phyloP scores from a whole-genome alignment of 495 filamentous ascomycete genomes.

The Podospora sp. region DNA sequence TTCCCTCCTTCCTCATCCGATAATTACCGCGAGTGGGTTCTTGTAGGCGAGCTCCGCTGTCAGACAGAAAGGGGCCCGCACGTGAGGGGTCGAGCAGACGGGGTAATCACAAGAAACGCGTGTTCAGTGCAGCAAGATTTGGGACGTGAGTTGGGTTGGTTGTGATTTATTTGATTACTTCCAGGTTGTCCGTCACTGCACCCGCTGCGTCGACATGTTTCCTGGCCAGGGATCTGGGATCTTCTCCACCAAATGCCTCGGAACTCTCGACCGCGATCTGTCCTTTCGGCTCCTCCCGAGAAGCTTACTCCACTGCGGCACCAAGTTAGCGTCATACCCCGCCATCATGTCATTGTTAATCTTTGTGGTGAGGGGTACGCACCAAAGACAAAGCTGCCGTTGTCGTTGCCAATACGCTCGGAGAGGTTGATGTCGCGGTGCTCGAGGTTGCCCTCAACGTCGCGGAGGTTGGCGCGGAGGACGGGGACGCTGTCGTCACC shows the following conservation, averaged over 20 bases:
- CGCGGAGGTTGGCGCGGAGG: constrained; percentile 31
- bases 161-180: no score
- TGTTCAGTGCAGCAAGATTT: no score
- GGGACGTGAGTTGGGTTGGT: no score
- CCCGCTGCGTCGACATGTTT: no score
- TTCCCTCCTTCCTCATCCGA: not conserved
- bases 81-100: no score
- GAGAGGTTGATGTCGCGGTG: constrained; percentile 32
- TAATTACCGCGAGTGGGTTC: no score
- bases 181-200: no score
- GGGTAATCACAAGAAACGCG: no score
- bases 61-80: not conserved
- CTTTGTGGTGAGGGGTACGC: constrained; percentile 1
- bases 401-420: constrained; percentile 35
- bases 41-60: not conserved
- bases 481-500: constrained; percentile 39
- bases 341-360: not conserved
- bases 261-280: not conserved
- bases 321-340: not conserved
- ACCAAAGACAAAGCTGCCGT: constrained; percentile 31
- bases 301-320: not conserved
- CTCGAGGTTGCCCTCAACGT: constrained; percentile 18
- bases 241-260: not conserved
- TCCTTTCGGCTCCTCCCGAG: not conserved
- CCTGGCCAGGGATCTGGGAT: no score